Evolutionary conservation across 164 flowering plant genomes (phyloP).

Genomic region (Kalanchoe fedtschenkoi): DNA sequence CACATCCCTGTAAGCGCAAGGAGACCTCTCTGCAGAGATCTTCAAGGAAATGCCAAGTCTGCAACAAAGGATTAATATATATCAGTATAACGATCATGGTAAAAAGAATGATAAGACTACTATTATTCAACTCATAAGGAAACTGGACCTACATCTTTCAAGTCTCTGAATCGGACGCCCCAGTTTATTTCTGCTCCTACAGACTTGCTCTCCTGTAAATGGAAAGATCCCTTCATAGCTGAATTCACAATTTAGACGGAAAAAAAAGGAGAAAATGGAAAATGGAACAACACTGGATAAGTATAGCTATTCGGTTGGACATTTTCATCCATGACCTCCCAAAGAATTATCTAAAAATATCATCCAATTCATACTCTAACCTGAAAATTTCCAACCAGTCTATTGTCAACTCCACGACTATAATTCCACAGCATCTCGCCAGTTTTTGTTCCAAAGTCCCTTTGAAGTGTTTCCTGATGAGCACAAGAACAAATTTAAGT

Average conservation of each 20-base stretch:
- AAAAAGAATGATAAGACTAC: background rate
- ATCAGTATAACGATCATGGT: background rate
- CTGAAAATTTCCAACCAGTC: conserved; percentile 70
- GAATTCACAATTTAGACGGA: background rate
- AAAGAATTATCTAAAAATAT: background rate
- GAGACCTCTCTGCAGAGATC: conserved; percentile 88
- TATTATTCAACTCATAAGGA: background rate
- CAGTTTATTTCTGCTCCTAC: conserved; percentile 97
- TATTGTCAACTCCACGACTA: conserved; percentile 78
- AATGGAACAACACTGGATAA: background rate
- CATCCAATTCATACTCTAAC: conserved; percentile 18
- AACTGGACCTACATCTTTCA: conserved; percentile 57
- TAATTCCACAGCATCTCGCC: conserved; percentile 94
- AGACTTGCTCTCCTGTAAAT: conserved; percentile 77
- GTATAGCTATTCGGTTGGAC: too few relatives aligned
- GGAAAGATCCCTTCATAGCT: conserved; percentile 1
- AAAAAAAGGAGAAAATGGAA: background rate
- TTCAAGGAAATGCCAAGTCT: conserved; percentile 53
- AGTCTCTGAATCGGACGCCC: conserved; percentile 85
- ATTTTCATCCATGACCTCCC: conserved; percentile 1
- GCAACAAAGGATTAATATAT: conserved; percentile 10
- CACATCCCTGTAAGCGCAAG: conserved; percentile 76
- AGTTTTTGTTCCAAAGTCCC: conserved; percentile 77
- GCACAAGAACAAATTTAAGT: background rate
- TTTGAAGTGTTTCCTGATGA: conserved; percentile 73